Evolutionary conservation across 2,329 filamentous ascomycete species (phyloP).

Genomic region (Neofusicoccum umdonicola): DNA sequence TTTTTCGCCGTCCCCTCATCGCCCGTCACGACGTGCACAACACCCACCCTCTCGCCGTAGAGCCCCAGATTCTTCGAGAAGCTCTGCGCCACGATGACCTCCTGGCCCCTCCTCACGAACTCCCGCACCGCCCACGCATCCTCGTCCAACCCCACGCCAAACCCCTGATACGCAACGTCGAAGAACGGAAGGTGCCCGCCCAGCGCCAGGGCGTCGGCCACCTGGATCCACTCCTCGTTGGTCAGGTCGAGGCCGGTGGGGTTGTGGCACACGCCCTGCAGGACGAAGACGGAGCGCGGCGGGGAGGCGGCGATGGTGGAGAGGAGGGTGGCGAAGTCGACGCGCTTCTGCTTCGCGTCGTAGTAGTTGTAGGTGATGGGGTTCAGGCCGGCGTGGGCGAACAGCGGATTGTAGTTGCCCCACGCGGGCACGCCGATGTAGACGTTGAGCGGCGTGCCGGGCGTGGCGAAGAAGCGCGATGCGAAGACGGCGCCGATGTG

Average conservation of each 20-base stretch:
- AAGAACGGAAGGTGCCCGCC: slow-evolving; percentile 32
- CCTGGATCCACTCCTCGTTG: slow-evolving; percentile 30
- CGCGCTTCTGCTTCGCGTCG: slow-evolving; percentile 23
- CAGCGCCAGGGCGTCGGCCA: slow-evolving; percentile 26
- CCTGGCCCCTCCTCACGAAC: slow-evolving; percentile 27
- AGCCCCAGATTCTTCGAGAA: slow-evolving; percentile 43
- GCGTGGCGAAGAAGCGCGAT: slow-evolving; percentile 21
- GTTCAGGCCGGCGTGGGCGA: slow-evolving; percentile 30
- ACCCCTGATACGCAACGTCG: slow-evolving; percentile 40
- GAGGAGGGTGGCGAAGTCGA: slow-evolving; percentile 30
- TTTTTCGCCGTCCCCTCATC: slow-evolving; percentile 21
- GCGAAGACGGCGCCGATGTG: slow-evolving; percentile 37
- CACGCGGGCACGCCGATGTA: slow-evolving; percentile 35
- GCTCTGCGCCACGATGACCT: slow-evolving; percentile 36
- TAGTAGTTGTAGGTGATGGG: slow-evolving; percentile 32
- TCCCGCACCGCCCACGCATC: slow-evolving; percentile 32
- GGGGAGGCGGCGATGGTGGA: slow-evolving; percentile 26
- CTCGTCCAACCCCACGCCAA: slow-evolving; percentile 34
- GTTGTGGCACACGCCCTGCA: slow-evolving; percentile 41
- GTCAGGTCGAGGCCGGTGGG: slow-evolving; percentile 37
- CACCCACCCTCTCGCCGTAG: slow-evolving; percentile 38
- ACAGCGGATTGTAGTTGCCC: slow-evolving; percentile 37
- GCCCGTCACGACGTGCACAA: slow-evolving; percentile 27
- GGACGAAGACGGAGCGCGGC: slow-evolving; percentile 32
- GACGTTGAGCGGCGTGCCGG: slow-evolving; percentile 20